Conservation (phyloP, 495 filamentous ascomycete genomes). For the Glonium stellatum region DNA sequence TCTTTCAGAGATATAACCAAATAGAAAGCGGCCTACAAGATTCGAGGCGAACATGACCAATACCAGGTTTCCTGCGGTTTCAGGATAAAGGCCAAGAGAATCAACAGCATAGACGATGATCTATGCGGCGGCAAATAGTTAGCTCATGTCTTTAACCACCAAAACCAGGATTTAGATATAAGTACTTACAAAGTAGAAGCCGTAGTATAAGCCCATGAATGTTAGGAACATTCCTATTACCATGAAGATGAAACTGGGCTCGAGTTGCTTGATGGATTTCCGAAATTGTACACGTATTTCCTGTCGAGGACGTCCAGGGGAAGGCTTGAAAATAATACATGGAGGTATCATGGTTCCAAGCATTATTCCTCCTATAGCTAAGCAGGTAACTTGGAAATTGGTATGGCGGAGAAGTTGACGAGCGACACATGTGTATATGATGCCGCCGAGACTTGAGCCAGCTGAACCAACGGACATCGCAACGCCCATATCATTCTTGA, state of each 20-base stretch:
- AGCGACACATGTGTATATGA: conserved; percentile 26
- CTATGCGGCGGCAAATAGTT: not conserved
- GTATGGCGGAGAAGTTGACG: conserved; percentile 7
- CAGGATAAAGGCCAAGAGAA: not conserved
- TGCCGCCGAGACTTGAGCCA: conserved; percentile 22
- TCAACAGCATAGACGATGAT: not conserved
- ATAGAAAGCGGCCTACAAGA: not conserved
- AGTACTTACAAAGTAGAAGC: conserved; percentile 1
- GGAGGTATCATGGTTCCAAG: not conserved
- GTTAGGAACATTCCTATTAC: not conserved
- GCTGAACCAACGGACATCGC: conserved; percentile 16
- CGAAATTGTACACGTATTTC: too few species aligned
- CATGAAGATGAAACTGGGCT: conserved; percentile 1
- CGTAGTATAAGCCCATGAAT: not conserved
- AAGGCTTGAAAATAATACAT: not conserved
- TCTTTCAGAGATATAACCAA: not conserved
- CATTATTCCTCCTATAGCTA: not conserved
- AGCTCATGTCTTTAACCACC: not conserved
- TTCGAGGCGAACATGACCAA: not conserved
- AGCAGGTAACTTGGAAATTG: not conserved
- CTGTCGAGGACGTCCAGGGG: not conserved
- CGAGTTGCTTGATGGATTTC: too few species aligned
- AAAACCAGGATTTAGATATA: too few species aligned
- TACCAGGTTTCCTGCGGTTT: not conserved
- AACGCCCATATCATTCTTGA: conserved; percentile 23